phyloP scores from a whole-genome alignment of 2,329 filamentous ascomycete genomes.

The Lasiodiplodia gonubiensis region DNA sequence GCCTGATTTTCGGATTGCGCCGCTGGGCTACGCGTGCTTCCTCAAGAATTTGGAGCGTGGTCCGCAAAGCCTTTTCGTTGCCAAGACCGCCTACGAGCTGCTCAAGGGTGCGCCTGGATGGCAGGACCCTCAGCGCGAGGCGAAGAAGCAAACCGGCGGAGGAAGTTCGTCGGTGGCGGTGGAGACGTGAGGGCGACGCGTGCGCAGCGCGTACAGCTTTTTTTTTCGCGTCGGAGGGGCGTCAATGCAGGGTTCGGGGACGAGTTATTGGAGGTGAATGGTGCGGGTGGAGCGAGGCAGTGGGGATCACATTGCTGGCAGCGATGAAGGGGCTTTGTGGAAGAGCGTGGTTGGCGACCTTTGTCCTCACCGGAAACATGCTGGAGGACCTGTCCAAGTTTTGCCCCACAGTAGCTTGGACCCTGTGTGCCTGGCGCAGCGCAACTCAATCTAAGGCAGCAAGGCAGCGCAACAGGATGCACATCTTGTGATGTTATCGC shows the following conservation, averaged over 20 bases:
- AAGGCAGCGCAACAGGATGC: neutral
- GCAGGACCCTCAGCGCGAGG: neutral
- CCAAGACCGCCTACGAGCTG: slow-evolving; percentile 1
- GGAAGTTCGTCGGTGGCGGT: neutral
- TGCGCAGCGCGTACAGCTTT: neutral
- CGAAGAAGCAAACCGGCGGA: slow-evolving; percentile 5
- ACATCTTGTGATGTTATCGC: neutral
- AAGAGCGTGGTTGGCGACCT: neutral
- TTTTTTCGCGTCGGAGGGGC: slow-evolving; percentile 1
- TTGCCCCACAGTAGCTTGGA: slow-evolving; percentile 20
- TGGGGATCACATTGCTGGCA: slow-evolving; percentile 1
- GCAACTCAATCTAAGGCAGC: neutral
- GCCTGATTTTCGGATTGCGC: neutral
- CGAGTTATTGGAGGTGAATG: neutral
- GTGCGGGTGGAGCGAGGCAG: slow-evolving; percentile 6
- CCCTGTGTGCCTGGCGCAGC: slow-evolving; percentile 7
- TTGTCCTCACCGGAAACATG: slow-evolving; percentile 19
- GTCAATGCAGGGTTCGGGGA: neutral
- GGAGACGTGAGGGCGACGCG: slow-evolving; percentile 1
- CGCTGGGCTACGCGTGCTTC: neutral
- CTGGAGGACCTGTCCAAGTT: neutral
- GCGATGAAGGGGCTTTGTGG: slow-evolving; percentile 10
- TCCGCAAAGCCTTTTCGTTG: neutral
- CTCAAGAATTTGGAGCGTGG: slow-evolving; percentile 1
- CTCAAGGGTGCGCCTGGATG: neutral